Percentiles rank a stretch among this genome's conserved stretches.
Evolutionary conservation across 805 yeast species (phyloP).

Genomic region (Saturnispora dispora): DNA sequence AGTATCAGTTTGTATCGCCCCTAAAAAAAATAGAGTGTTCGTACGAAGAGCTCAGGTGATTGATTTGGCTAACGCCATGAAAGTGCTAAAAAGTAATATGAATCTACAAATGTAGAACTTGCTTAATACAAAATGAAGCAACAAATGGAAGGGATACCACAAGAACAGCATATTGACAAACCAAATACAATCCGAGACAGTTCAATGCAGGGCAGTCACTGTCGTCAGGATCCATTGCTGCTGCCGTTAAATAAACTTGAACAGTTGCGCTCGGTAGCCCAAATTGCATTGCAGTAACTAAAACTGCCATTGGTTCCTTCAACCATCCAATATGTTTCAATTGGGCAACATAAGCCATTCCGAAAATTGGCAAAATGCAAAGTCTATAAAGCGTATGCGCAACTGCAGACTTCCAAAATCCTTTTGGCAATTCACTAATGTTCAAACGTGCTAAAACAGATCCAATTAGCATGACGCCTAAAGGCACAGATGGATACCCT

Average conservation of each 20-base stretch:
- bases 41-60: not conserved
- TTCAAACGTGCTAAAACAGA: constrained; percentile 45
- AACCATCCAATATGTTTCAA: constrained; percentile 42
- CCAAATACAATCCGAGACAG: constrained; percentile 43
- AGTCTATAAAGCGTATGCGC: constrained; percentile 35
- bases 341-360: constrained; percentile 41
- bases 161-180: constrained; percentile 39
- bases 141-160: constrained; percentile 42
- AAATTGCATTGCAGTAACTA: constrained; percentile 39
- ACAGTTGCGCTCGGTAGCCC: constrained; percentile 51
- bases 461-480: constrained; percentile 45
- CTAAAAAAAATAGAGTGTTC: not conserved
- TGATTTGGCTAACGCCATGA: not conserved
- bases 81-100: not conserved
- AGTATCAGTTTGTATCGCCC: not conserved
- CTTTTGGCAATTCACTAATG: constrained; percentile 36
- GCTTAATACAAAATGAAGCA: constrained; percentile 35
- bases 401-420: constrained; percentile 49
- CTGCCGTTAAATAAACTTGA: constrained; percentile 50
- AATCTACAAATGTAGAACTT: constrained; percentile 19
- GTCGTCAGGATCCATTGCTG: constrained; percentile 43
- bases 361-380: constrained; percentile 42
- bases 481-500: constrained; percentile 46
- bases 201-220: constrained; percentile 40
- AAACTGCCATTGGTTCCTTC: constrained; percentile 31